Conservation (phyloP, 768 basidiomycete species). For the Vishniacozyma victoriae region DNA sequence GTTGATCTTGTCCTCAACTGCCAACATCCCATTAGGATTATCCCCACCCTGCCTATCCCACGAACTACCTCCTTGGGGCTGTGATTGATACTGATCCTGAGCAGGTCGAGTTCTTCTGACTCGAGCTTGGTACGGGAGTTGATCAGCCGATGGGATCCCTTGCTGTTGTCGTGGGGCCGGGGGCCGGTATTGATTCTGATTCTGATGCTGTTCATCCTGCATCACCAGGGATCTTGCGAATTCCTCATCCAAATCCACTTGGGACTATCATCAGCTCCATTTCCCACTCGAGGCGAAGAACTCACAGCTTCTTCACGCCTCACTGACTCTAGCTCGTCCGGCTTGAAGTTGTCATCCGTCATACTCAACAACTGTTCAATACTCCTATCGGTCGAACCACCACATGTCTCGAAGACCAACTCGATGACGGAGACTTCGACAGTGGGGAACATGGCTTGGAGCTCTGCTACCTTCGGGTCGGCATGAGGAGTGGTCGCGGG, state of each 20-base stretch:
- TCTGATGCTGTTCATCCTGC: conserved; percentile 35
- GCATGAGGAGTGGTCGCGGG: neutral
- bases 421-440: conserved; percentile 43
- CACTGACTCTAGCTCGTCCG: conserved; percentile 23
- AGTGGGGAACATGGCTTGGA: conserved; percentile 41
- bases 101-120: conserved; percentile 19
- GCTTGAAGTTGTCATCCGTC: conserved; percentile 45
- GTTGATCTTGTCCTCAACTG: conserved; percentile 41
- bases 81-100: conserved; percentile 3
- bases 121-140: conserved; percentile 45
- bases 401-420: conserved; percentile 40
- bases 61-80: neutral
- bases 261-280: conserved; percentile 20
- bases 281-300: neutral
- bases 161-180: conserved; percentile 4
- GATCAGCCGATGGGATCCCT: conserved; percentile 4
- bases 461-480: conserved; percentile 27
- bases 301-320: conserved; percentile 33
- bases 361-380: conserved; percentile 45
- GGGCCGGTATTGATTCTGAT: conserved; percentile 2
- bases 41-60: conserved; percentile 9
- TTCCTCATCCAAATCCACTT: conserved; percentile 44
- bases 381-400: conserved; percentile 37
- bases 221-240: conserved; percentile 45
- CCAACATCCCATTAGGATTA: conserved; percentile 35